Evolutionary conservation across 305 asterid species (phyloP), one percentile per base, ranked within the genome.

Genomic region (Stenogyne calaminthoides): DNA sequence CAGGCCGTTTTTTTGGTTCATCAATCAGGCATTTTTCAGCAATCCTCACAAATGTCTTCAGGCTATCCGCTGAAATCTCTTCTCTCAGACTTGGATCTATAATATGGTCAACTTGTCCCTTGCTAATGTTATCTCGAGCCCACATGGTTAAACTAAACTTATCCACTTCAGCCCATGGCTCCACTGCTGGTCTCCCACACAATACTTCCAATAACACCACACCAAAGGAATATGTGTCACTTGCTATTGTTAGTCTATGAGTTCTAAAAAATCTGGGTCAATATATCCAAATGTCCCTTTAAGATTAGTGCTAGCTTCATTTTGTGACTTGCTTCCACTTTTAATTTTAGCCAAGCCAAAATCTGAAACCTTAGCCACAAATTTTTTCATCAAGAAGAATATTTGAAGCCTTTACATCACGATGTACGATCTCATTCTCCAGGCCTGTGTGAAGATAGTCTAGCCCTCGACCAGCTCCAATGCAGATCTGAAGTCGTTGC

Each of bases 271-370:
- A 39, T 78, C 71, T 18, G 89, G 89, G 70, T 85, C 89, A 18
- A 85, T 51, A 64, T 85, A 85, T 62, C 87, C 89, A 78, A 36
- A 69, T 20, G 87, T 78, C 27, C 89, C 89, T 71, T 74, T 80
- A 22, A 81, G 77, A 66, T 78, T 72, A 19, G 87, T 80, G 78
- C 58, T 74, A 62, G 76, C 76, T 58, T 78, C 64, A 65, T 22
- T 7, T 42, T 40, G 54, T 0, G 34, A 64, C 19, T 40, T 27
- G n/a, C 78, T 68, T 29, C 62, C 56, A 9, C 25, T 58, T 67
- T 61, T 73, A 14, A 25, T 37, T 76, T 79, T 85, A 19, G 84
- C 84, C 61, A 81, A 70, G 40, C 89, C 89, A 36, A 85, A 82
- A 69, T 85, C 89, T 34, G 85, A 75, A 80, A 85, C 78, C 76